These are phyloP conservation scores for Coniferiporia sulphurascens DNA, from an alignment of 1,284 basidiomycete genomes.

Conservation along the genomic window DNA sequence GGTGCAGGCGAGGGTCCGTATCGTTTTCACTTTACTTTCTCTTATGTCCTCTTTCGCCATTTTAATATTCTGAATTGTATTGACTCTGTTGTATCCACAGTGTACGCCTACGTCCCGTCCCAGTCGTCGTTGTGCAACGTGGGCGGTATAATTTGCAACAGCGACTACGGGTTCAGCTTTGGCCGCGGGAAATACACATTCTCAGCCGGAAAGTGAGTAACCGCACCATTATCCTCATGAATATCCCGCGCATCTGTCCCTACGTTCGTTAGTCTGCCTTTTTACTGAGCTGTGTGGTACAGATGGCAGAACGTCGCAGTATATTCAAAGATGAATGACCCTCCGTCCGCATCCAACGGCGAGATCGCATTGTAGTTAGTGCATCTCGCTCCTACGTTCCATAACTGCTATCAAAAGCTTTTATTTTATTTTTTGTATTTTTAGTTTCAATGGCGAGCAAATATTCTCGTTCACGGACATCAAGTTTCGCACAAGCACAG, in stretches of 20 bases:
- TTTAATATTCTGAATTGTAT: conserved; percentile 14
- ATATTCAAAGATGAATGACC: conserved; percentile 43
- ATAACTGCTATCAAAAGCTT: conserved; percentile 5
- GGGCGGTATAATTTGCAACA: conserved; percentile 32
- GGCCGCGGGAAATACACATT: conserved; percentile 36
- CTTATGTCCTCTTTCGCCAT: background rate
- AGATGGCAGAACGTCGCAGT: background rate
- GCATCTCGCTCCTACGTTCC: background rate
- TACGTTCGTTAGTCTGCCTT: background rate
- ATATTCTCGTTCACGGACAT: conserved; percentile 47
- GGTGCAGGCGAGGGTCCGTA: conserved; percentile 39
- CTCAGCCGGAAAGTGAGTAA: conserved; percentile 47
- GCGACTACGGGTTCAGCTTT: conserved; percentile 40
- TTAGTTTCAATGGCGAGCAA: conserved; percentile 51
- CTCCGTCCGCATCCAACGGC: conserved; percentile 50
- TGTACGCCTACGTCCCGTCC: conserved; percentile 58
- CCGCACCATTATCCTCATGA: no score
- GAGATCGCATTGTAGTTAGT: conserved; percentile 51
- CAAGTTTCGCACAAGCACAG: conserved; percentile 43
- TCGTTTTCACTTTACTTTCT: background rate
- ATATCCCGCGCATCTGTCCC: background rate
- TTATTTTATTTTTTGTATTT: background rate
- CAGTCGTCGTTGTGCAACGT: conserved; percentile 35
- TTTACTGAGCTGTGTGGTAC: background rate
- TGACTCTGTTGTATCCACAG: conserved; percentile 29